phyloP scores from a whole-genome alignment of 2,329 filamentous ascomycete genomes.

The Xylaria arbuscula region DNA sequence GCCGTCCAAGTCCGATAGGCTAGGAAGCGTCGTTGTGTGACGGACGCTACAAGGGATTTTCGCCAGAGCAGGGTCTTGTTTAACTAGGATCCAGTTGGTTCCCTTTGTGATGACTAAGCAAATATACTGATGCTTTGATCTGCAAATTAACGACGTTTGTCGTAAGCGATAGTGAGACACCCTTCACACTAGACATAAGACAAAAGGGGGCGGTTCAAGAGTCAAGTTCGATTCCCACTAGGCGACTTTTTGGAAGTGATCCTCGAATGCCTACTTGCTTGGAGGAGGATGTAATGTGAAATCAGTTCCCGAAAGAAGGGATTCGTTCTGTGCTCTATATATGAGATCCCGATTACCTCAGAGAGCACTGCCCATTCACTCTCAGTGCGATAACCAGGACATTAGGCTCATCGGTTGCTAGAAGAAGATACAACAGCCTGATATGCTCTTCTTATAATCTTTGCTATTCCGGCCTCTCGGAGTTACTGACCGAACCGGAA shows the following conservation, averaged over 20 bases:
- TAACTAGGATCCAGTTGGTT: background rate
- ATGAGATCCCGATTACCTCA: background rate
- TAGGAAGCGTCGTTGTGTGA: constrained; percentile 14
- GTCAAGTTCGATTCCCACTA: no score
- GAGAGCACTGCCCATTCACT: background rate
- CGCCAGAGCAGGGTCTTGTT: no score
- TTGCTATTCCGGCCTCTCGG: background rate
- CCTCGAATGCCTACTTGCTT: background rate
- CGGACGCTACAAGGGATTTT: background rate
- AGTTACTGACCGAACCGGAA: no score
- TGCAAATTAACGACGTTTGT: no score
- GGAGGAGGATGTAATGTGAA: background rate
- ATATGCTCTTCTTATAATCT: background rate
- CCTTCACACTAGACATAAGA: no score
- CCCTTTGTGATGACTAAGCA: background rate
- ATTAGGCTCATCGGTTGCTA: background rate
- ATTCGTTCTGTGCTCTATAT: background rate
- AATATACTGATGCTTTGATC: background rate
- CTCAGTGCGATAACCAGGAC: background rate
- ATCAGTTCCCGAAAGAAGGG: background rate
- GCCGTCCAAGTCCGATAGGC: background rate
- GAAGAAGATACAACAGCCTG: background rate
- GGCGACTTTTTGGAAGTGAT: background rate
- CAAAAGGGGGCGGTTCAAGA: no score
- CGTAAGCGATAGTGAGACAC: no score